Evolutionary conservation across 306 rosid genomes (phyloP), one percentile per base, ranked within the genome.

Genomic region (Vigna nakashimae): DNA sequence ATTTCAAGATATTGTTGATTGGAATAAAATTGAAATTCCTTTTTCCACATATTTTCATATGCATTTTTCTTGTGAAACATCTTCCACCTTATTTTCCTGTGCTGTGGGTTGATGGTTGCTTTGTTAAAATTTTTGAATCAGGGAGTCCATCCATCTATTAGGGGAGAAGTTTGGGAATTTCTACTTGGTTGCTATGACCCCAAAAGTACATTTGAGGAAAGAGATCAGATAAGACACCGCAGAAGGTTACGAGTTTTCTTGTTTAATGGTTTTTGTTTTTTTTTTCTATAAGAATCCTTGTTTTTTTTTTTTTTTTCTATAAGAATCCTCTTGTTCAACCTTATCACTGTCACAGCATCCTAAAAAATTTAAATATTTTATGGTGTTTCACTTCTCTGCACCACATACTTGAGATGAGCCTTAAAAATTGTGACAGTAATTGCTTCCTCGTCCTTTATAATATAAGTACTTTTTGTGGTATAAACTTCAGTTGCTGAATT

Each of bases 121-220:
- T 42, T 70, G 9, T 62, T 70, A 60, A 55, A 62, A 73, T 55
- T 73, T 7, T 71, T 48, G 50, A 86, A 73, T 69, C 84, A 96
- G 99, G 99, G 99, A 66, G 80, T 96, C 77, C 99, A 96, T 88
- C 99, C 99, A 84, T 82, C 94, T 65, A 92, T 96, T 42, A 91
- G 91, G 87, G 98, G 98, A 83, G 99, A 96, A 88, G 99, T 96
- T 53, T 96, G 99, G 99, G 98, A 96, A 62, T 96, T 96, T 87
- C 87, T 96, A 78, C 97, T 96, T 57, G 99, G 98, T 78, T 96
- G 97, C 81, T 96, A 86, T 75, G 93, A 91, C 69, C 96, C 97
- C 30, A 79, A 34, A 62, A 91, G 97, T 89, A 86, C 98, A 80
- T 91, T 85, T 80, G 97, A 96, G n/a, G 98, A 96, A 86, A 82